A percentile compares a stretch with the other conserved stretches of the same genome.
phyloP scores from a whole-genome alignment of 176 grass and related monocot species.

The sorghum (Sorghum bicolor) region DNA sequence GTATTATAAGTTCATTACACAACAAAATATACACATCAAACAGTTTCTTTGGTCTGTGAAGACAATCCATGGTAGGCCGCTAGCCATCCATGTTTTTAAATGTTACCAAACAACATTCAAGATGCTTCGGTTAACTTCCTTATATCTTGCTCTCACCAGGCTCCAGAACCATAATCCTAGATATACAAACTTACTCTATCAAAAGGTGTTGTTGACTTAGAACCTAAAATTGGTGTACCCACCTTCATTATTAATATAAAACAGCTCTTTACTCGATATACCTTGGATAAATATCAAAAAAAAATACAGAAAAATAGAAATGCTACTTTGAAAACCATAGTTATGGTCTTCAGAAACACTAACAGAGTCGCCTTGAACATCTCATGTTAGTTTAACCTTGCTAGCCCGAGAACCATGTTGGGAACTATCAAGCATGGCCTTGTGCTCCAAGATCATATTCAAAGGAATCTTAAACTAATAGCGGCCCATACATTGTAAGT shows the following conservation, averaged over 20 bases:
- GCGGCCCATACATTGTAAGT: neutral
- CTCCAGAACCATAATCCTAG: neutral
- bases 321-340: neutral
- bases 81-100: neutral
- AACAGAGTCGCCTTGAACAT: neutral
- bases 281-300: neutral
- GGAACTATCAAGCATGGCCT: neutral
- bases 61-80: neutral
- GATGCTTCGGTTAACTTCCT: too few species aligned
- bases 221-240: slow-evolving; percentile 15
- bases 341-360: neutral
- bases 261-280: neutral
- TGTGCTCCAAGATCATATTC: neutral
- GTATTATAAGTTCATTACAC: neutral
- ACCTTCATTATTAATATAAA: slow-evolving; percentile 1
- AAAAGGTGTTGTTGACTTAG: neutral
- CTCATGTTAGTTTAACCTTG: neutral
- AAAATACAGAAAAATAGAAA: neutral
- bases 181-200: neutral
- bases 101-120: too few species aligned
- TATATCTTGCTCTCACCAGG: too few species aligned
- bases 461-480: neutral
- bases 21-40: neutral
- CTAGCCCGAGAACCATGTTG: neutral
- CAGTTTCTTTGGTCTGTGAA: neutral